A percentile compares a stretch with the other conserved stretches of the same genome.
These are phyloP conservation scores for Stenocarpella maydis DNA, from an alignment of 2,329 filamentous ascomycete genomes.

Conservation along the genomic window DNA sequence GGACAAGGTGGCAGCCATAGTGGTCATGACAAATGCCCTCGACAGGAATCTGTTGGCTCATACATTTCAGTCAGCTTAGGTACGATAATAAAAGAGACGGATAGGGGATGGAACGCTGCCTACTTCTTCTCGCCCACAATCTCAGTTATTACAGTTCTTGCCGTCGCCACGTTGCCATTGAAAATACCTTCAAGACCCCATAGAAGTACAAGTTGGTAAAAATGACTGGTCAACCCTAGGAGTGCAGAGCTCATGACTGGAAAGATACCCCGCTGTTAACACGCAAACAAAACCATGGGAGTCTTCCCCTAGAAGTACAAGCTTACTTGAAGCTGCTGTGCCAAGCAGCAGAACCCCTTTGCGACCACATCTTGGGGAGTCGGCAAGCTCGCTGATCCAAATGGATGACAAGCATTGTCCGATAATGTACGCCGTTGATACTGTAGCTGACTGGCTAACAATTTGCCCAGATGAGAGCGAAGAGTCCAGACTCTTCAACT, in stretches of 20 bases:
- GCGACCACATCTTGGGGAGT: not conserved
- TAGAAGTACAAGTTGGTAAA: slow-evolving; percentile 11
- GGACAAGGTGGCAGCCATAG: slow-evolving; percentile 11
- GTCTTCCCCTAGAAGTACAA: not conserved
- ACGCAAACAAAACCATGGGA: not conserved
- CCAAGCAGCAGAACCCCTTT: slow-evolving; percentile 17
- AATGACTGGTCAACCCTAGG: slow-evolving; percentile 6
- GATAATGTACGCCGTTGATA: slow-evolving; percentile 17
- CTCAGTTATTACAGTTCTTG: slow-evolving; percentile 12
- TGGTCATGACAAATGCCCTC: slow-evolving; percentile 17
- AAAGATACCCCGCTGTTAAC: not conserved
- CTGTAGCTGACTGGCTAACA: slow-evolving; percentile 15
- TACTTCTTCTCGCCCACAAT: slow-evolving; percentile 7
- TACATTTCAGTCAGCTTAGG: not conserved
- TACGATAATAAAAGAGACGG: not conserved
- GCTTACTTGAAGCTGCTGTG: slow-evolving; percentile 7
- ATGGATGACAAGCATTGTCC: slow-evolving; percentile 14
- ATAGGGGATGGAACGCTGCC: not conserved
- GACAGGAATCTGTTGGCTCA: slow-evolving; percentile 2
- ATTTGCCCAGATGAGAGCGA: slow-evolving; percentile 15
- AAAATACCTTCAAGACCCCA: slow-evolving; percentile 20
- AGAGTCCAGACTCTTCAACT: slow-evolving; percentile 8
- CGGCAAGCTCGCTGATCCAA: slow-evolving; percentile 7
- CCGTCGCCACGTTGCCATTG: slow-evolving; percentile 14
- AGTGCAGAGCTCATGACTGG: slow-evolving; percentile 12